Conservation (phyloP, 257 asterid genomes). For the Cynanchum wilfordii region DNA sequence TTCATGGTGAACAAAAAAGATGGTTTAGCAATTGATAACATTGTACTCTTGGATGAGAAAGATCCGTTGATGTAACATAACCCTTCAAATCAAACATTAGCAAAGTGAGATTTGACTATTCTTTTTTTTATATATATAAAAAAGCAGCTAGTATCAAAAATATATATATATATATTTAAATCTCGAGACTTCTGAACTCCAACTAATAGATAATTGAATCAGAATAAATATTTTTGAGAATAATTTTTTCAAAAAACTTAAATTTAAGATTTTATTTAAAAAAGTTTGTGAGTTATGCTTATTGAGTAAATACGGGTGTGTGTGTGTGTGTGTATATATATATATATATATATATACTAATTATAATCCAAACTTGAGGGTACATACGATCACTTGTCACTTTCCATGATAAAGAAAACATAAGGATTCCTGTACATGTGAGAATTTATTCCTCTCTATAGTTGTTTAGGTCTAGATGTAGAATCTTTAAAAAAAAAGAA, state of each 20-base stretch:
- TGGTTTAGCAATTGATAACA: neutral
- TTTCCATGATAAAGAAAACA: slow-evolving; percentile 3
- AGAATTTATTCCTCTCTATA: slow-evolving; percentile 35
- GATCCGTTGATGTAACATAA: slow-evolving; percentile 9
- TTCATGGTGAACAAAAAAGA: neutral
- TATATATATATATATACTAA: too few species aligned
- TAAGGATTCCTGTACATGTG: slow-evolving; percentile 10
- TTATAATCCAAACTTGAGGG: slow-evolving; percentile 8
- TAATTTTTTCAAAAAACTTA: too few species aligned
- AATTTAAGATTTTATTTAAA: too few species aligned
- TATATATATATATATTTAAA: neutral
- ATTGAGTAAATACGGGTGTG: neutral
- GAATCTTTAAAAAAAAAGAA: neutral
- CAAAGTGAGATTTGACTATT: slow-evolving; percentile 1
- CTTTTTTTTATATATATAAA: neutral
- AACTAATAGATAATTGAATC: too few species aligned
- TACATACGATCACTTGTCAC: slow-evolving; percentile 1
- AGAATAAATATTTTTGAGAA: too few species aligned
- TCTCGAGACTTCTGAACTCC: too few species aligned
- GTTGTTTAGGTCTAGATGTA: neutral
- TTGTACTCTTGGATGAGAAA: neutral
- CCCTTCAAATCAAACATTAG: neutral
- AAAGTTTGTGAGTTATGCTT: too few species aligned
- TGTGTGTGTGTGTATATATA: too few species aligned
- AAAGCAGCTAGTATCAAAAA: neutral